These are phyloP conservation scores for Carex cristatella DNA, from an alignment of 176 grass and related monocot species.

Conservation along the genomic window DNA sequence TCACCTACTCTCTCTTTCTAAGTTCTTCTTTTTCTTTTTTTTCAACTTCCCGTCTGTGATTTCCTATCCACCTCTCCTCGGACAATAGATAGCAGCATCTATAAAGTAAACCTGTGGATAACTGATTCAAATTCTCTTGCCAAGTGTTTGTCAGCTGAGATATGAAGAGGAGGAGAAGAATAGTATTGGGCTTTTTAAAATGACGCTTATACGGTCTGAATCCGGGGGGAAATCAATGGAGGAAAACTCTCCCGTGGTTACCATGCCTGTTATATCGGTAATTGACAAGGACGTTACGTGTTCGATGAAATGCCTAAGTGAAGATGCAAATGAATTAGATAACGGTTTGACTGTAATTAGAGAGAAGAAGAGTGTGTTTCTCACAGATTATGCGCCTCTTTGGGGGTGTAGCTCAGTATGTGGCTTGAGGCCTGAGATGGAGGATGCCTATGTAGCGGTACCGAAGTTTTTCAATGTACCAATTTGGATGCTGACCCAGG, in stretches of 20 bases:
- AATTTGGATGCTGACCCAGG: conserved; percentile 41
- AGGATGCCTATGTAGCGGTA: conserved; percentile 43
- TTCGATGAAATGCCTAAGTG: conserved; percentile 26
- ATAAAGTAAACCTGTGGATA: conserved; percentile 6
- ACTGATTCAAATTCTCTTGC: conserved; percentile 3
- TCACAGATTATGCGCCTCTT: conserved; percentile 34
- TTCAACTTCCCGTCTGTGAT: neutral
- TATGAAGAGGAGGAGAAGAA: conserved; percentile 5
- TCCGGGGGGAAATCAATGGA: conserved; percentile 8
- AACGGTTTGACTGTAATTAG: neutral
- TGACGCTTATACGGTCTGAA: conserved; percentile 13
- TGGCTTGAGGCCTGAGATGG: conserved; percentile 42
- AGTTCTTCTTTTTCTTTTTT: neutral
- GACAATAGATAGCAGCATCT: neutral
- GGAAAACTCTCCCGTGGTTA: conserved; percentile 8
- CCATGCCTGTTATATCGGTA: conserved; percentile 19
- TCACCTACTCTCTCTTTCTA: conserved; percentile 18
- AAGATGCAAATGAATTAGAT: conserved; percentile 29
- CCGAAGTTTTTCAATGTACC: conserved; percentile 51
- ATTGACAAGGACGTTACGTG: conserved; percentile 5
- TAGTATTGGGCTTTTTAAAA: neutral
- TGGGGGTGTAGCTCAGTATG: conserved; percentile 46
- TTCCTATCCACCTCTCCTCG: neutral
- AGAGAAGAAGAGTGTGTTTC: conserved; percentile 40
- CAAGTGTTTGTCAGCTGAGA: neutral